phyloP scores from a whole-genome alignment of 1,139 yeast genomes.

The Candida tetrigidarum region DNA sequence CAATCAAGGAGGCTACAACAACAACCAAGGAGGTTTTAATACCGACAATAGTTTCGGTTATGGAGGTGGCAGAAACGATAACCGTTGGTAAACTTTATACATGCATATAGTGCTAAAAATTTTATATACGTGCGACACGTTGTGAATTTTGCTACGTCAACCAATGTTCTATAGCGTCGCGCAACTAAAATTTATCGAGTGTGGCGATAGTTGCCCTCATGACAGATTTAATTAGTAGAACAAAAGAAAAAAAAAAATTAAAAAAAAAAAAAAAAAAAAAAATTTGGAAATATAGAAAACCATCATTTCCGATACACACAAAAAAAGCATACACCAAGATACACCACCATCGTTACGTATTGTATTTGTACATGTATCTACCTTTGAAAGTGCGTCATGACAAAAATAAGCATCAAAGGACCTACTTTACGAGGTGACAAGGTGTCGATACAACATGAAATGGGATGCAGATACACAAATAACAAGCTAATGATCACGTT shows the following conservation, averaged over 20 bases:
- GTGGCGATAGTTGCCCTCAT: too few relatives aligned
- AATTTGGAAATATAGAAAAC: too few relatives aligned
- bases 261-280: too few relatives aligned
- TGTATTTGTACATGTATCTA: too few relatives aligned
- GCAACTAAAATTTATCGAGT: too few relatives aligned
- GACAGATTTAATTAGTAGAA: too few relatives aligned
- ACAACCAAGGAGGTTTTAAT: constrained; percentile 5
- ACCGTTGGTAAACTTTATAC: not conserved
- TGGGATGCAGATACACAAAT: not conserved
- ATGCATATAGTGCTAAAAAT: not conserved
- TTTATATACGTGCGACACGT: too few relatives aligned
- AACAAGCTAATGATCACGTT: not conserved
- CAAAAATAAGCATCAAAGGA: not conserved
- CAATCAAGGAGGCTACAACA: not conserved
- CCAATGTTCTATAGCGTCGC: too few relatives aligned
- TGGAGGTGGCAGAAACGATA: constrained; percentile 5
- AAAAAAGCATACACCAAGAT: not conserved
- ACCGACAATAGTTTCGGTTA: constrained; percentile 8
- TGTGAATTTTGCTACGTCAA: too few relatives aligned
- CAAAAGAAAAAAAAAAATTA: too few relatives aligned
- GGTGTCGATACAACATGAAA: constrained; percentile 2
- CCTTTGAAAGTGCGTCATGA: not conserved
- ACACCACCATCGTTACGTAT: too few relatives aligned
- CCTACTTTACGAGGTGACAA: not conserved
- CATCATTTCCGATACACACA: too few relatives aligned